Evolutionary conservation across 192 early-diverging fungal genomes (phyloP).

Genomic region (Entophlyctis helioformis): DNA sequence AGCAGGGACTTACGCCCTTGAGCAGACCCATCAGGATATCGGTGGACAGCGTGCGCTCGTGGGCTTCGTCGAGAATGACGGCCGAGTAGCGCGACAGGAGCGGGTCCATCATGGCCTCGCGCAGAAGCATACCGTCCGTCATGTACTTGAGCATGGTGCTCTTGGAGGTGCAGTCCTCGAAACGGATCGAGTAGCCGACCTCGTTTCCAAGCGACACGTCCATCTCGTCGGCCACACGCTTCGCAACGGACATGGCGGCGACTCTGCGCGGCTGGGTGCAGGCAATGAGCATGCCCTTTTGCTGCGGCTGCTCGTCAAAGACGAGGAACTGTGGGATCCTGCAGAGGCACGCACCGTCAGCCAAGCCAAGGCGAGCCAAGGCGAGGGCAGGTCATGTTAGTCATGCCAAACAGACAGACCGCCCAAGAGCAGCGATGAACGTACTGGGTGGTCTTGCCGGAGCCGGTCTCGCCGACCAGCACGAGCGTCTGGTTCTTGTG

Average conservation of each 20-base stretch:
- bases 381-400: not conserved
- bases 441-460: conserved; percentile 97
- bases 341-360: not conserved
- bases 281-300: conserved; percentile 81
- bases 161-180: conserved; percentile 84
- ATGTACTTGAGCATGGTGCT: conserved; percentile 90
- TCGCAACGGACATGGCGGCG: conserved; percentile 98
- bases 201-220: conserved; percentile 86
- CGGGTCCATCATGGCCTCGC: conserved; percentile 95
- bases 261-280: conserved; percentile 99
- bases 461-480: conserved; percentile 94
- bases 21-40: conserved; percentile 98
- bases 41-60: conserved; percentile 91
- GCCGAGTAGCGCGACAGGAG: conserved; percentile 78
- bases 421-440: too few species aligned
- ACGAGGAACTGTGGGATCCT: conserved; percentile 94
- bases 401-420: not conserved
- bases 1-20: conserved; percentile 85
- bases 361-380: not conserved
- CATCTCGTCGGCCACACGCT: conserved; percentile 96
- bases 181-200: conserved; percentile 98
- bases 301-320: conserved; percentile 79
- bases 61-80: conserved; percentile 95
- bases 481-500: conserved; percentile 92
- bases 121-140: conserved; percentile 98